Evolutionary conservation across 2,329 filamentous ascomycete species (phyloP).

Genomic region (Calonectria henricotiae): DNA sequence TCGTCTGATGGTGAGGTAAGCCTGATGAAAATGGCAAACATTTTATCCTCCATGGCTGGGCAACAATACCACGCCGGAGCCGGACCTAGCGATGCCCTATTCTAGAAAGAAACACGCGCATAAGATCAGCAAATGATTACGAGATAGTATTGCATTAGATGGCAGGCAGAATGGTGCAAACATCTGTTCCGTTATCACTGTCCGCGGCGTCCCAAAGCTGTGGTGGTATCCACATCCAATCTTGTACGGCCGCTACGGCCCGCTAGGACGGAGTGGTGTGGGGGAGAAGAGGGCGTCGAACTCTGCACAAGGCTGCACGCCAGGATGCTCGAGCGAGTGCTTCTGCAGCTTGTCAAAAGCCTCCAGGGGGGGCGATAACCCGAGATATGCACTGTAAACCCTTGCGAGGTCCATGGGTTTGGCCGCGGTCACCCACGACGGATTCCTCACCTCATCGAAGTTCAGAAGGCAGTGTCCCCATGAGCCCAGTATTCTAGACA

Average conservation of each 20-base stretch:
- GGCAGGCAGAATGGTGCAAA: constrained; percentile 36
- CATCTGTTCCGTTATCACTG: constrained; percentile 40
- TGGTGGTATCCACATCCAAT: constrained; percentile 45
- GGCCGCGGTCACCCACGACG: constrained; percentile 39
- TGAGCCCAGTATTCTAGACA: constrained; percentile 17
- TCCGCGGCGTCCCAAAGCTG: constrained; percentile 35
- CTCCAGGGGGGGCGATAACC: constrained; percentile 26
- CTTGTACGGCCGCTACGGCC: constrained; percentile 51
- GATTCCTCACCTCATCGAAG: constrained; percentile 1
- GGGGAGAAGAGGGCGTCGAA: constrained; percentile 43
- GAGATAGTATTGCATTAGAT: constrained; percentile 41
- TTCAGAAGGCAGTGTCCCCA: constrained; percentile 6
- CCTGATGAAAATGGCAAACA: constrained; percentile 17
- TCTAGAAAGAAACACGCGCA: constrained; percentile 33
- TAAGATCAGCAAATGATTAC: constrained; percentile 46
- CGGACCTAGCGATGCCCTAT: constrained; percentile 17
- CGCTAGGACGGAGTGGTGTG: constrained; percentile 50
- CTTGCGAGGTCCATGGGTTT: constrained; percentile 34
- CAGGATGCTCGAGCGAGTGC: constrained; percentile 41
- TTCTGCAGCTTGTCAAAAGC: constrained; percentile 36
- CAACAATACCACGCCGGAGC: constrained; percentile 8
- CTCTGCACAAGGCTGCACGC: constrained; percentile 42
- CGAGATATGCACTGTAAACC: constrained; percentile 32
- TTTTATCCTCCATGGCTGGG: constrained; percentile 23
- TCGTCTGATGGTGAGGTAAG: constrained; percentile 31